phyloP scores from a whole-genome alignment of 371 early-diverging fungal genomes.

The Fennellomyces sp. region DNA sequence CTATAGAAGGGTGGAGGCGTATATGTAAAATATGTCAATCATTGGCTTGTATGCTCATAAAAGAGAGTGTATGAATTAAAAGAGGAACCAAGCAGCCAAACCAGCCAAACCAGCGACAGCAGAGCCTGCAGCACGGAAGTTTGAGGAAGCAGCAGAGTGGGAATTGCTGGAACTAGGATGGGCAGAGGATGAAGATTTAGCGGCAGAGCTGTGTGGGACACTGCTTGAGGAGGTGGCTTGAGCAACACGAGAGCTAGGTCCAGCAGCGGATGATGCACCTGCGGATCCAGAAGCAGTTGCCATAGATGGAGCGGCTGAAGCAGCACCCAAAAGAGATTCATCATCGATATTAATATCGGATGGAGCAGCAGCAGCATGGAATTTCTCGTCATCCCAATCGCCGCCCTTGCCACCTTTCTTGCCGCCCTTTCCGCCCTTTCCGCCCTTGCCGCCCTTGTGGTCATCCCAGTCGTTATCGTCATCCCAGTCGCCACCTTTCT shows the following conservation, averaged over 20 bases:
- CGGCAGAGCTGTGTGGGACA: slow-evolving; percentile 6
- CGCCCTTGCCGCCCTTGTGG: slow-evolving; percentile 8
- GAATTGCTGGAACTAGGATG: background rate
- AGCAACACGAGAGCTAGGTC: background rate
- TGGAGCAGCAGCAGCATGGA: slow-evolving; percentile 3
- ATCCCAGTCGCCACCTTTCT: slow-evolving; percentile 11
- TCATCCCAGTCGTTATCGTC: slow-evolving; percentile 10
- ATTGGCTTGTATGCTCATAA: too few species aligned
- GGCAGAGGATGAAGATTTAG: background rate
- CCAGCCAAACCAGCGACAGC: slow-evolving; percentile 16
- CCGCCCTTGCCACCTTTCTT: slow-evolving; percentile 1
- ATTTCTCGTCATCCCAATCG: background rate
- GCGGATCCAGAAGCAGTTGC: slow-evolving; percentile 3
- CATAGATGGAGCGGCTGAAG: slow-evolving; percentile 4
- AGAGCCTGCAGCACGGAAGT: slow-evolving; percentile 15
- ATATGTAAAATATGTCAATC: too few species aligned
- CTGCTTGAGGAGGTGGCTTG: slow-evolving; percentile 11
- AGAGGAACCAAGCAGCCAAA: slow-evolving; percentile 18
- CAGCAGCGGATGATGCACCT: background rate
- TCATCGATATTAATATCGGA: background rate
- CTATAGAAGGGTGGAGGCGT: background rate
- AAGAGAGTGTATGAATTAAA: too few species aligned
- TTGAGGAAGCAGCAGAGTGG: slow-evolving; percentile 7
- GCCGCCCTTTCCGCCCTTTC: background rate
- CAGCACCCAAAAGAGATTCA: slow-evolving; percentile 7